Conservation (phyloP, 345 rosid species). For the Brassica incana region DNA sequence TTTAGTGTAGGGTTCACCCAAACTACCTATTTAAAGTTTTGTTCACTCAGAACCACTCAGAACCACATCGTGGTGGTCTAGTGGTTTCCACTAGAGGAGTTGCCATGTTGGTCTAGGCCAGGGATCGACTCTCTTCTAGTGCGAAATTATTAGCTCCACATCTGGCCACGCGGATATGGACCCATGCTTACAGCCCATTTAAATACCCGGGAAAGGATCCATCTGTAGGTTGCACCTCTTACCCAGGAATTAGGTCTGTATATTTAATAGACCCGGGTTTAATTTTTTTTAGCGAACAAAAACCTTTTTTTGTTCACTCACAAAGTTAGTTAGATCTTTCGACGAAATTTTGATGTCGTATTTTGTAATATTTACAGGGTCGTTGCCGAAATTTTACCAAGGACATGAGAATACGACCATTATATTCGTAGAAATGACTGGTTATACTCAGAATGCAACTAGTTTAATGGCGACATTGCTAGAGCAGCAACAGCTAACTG, state of each 20-base stretch:
- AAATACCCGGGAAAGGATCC: too few species aligned
- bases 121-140: too few species aligned
- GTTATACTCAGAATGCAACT: constrained; percentile 54
- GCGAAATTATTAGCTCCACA: too few species aligned
- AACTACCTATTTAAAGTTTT: not conserved
- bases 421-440: constrained; percentile 55
- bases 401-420: constrained; percentile 84
- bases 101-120: too few species aligned
- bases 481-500: constrained; percentile 49
- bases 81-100: too few species aligned
- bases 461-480: constrained; percentile 42
- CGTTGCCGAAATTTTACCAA: constrained; percentile 86
- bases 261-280: too few species aligned
- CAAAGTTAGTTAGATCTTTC: not conserved
- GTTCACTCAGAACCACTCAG: not conserved
- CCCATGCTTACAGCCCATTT: too few species aligned
- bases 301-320: not conserved
- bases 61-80: too few species aligned
- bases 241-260: too few species aligned
- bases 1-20: not conserved
- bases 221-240: too few species aligned
- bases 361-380: constrained; percentile 39
- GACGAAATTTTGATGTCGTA: not conserved
- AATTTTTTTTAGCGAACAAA: too few species aligned
- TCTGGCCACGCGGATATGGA: too few species aligned